Percentiles rank a stretch among this genome's conserved stretches.
These are phyloP conservation scores for Flaveria ramosissima DNA, from an alignment of 129 eudicot species.

Conservation along the genomic window DNA sequence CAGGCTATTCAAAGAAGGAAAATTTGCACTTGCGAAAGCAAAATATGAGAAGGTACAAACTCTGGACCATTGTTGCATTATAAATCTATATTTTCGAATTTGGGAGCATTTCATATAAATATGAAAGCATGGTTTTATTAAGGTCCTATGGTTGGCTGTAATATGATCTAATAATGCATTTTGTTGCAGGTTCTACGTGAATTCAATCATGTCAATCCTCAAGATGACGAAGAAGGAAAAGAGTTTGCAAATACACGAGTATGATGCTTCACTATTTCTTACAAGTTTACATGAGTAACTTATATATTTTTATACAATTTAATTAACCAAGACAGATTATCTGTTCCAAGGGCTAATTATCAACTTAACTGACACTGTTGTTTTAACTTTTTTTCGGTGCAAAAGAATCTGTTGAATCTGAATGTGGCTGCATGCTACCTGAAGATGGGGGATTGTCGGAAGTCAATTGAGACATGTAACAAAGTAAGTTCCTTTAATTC, in stretches of 20 bases:
- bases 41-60: slow-evolving; percentile 87
- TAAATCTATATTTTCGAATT: not conserved
- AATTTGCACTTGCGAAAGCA: slow-evolving; percentile 90
- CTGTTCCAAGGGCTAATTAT: not conserved
- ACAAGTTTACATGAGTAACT: slow-evolving; percentile 5
- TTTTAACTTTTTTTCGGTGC: slow-evolving; percentile 11
- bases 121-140: not conserved
- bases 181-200: slow-evolving; percentile 88
- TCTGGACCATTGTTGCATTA: slow-evolving; percentile 14
- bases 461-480: slow-evolving; percentile 83
- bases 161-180: not conserved
- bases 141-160: not conserved
- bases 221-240: slow-evolving; percentile 94
- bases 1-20: slow-evolving; percentile 97
- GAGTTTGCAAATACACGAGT: slow-evolving; percentile 85
- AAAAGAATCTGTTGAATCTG: slow-evolving; percentile 11
- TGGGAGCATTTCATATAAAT: not conserved
- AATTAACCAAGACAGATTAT: not conserved
- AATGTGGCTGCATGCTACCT: slow-evolving; percentile 48
- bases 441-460: slow-evolving; percentile 78
- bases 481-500: slow-evolving; percentile 47
- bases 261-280: slow-evolving; percentile 31
- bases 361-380: not conserved
- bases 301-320: not conserved
- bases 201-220: slow-evolving; percentile 97